Evolutionary conservation across 1,284 basidiomycete genomes (phyloP).

Genomic region (Austropuccinia psidii): DNA sequence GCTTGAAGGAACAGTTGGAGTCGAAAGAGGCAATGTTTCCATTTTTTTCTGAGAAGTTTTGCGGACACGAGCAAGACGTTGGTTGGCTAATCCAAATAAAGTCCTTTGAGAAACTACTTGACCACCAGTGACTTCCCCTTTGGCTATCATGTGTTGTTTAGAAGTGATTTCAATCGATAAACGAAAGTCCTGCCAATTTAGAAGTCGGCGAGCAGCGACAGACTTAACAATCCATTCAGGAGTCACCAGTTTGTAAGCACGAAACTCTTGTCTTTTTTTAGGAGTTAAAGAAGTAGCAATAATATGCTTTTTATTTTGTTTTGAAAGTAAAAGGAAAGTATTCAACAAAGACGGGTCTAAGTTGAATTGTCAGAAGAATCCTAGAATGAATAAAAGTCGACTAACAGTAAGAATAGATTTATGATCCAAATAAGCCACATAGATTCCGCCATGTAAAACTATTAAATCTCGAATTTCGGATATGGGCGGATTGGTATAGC

Average conservation of each 20-base stretch:
- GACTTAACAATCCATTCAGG: conserved; percentile 83
- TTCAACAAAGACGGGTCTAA: neutral
- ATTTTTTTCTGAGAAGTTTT: neutral
- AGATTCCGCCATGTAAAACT: conserved; percentile 70
- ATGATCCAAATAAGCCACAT: conserved; percentile 72
- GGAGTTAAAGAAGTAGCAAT: conserved; percentile 83
- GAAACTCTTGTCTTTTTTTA: conserved; percentile 77
- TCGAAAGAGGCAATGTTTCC: neutral
- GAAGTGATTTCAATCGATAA: neutral
- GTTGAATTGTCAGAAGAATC: neutral
- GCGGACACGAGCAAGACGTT: neutral
- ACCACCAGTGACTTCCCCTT: conserved; percentile 27
- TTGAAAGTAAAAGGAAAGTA: conserved; percentile 30
- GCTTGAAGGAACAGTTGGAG: neutral
- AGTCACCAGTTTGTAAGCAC: conserved; percentile 73
- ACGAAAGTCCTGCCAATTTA: conserved; percentile 66
- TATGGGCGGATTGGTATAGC: conserved; percentile 77
- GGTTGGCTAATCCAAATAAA: conserved; percentile 6
- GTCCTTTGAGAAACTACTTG: conserved; percentile 3
- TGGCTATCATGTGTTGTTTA: neutral
- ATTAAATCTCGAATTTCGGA: conserved; percentile 75
- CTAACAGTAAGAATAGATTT: conserved; percentile 62
- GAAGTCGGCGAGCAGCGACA: conserved; percentile 58
- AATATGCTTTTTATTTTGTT: conserved; percentile 63
- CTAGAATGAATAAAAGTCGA: neutral